Percentiles rank a stretch among this genome's conserved stretches.
Conservation (phyloP, 768 basidiomycete genomes). For the Leucogyrophana mollusca region DNA sequence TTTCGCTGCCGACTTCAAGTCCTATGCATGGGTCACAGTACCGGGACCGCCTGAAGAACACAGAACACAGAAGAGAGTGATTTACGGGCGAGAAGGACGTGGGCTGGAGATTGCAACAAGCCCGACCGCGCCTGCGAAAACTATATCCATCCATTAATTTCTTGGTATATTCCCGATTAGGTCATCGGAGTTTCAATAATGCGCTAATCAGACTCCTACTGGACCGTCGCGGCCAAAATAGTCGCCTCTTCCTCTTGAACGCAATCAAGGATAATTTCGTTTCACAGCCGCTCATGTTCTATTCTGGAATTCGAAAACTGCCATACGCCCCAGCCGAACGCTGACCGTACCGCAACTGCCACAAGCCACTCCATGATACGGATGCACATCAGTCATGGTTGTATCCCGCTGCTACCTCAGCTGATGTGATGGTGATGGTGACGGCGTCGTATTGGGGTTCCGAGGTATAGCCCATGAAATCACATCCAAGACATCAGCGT, state of each 20-base stretch:
- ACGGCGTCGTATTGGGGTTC: too few relatives aligned
- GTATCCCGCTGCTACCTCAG: background rate
- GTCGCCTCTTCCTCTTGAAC: too few relatives aligned
- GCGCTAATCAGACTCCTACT: background rate
- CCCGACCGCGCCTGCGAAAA: background rate
- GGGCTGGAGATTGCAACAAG: background rate
- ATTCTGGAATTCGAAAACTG: too few relatives aligned
- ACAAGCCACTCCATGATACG: background rate
- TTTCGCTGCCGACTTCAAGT: conserved; percentile 9
- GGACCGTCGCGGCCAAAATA: too few relatives aligned
- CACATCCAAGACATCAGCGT: conserved; percentile 9
- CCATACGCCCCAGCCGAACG: too few relatives aligned
- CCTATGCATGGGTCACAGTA: conserved; percentile 7
- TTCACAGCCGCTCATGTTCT: too few relatives aligned
- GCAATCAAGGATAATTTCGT: too few relatives aligned
- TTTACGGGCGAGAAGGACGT: conserved; percentile 10
- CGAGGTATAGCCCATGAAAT: background rate
- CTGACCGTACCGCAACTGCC: too few relatives aligned
- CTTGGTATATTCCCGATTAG: conserved; percentile 9
- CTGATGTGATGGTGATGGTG: background rate
- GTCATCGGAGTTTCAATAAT: conserved; percentile 29
- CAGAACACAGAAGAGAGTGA: background rate
- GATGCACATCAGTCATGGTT: background rate
- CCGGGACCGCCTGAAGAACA: conserved; percentile 2
- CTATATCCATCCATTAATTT: conserved; percentile 6